Base-by-base conservation (phyloP, 306 rosid genomes). In the Prunus armeniaca region DNA sequence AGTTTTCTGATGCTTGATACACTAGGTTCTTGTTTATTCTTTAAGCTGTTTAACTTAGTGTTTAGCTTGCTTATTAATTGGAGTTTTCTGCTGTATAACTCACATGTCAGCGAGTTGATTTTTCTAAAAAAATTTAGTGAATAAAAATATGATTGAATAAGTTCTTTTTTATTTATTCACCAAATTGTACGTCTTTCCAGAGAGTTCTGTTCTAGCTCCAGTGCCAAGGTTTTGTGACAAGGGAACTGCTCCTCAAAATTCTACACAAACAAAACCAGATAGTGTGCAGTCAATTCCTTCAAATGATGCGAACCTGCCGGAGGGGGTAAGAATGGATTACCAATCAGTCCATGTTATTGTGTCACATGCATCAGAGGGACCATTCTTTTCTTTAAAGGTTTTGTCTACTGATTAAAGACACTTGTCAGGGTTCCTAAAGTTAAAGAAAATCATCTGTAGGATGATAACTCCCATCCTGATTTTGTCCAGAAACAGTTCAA, bases 151-250 rank as follows among this genome's bases (percentile, higher is more conserved):
- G 56, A 43, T 76, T 20, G 27, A 28, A 56, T 69, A 66, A 22
- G 45, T 63, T 71, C n/a, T 71, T 69, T 56, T 62, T 56, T 73
- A 32, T 38, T 52, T 19, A 65, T 32, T 82, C 32, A 81, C 82
- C 49, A 74, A 82, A 6, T 78, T 62, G 11, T 54, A 79, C 27
- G 10, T 38, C 51, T 73, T 81, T 87, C 71, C 89, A 93, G 96
- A 93, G 68, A 83, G 81, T 79, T 87, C 90, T 64, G 85, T 77
- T 71, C 79, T 82, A 72, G 78, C 41, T 63, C 89, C 90, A 41
- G 87, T 76, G 82, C 41, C 41, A 1, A 34, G 78, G 50, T 78
- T 80, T 69, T 84, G 85, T 72, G 91, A 85, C 71, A 82, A 87
- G 74, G 81, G 81, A 77, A 80, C 71, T 20, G 64, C 84, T 80